Evolutionary conservation across 768 basidiomycete species (phyloP), one percentile per base, ranked within the genome.

Genomic region (Stropharia rugosoannulata): DNA sequence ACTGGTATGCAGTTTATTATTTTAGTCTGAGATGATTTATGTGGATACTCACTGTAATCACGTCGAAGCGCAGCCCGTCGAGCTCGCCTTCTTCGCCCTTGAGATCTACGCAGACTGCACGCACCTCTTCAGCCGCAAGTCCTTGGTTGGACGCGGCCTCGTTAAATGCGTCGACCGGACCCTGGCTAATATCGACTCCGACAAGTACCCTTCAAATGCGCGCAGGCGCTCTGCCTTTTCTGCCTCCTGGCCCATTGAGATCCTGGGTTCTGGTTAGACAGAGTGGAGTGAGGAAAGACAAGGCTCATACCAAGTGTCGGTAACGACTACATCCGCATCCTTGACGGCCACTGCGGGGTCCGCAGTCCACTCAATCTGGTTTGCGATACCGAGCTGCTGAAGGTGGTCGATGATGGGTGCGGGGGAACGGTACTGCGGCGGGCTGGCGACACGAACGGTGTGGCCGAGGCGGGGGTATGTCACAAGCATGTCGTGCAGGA

Each of bases 261-360:
- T n/a, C n/a, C n/a, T n/a, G n/a, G n/a, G n/a, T n/a, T n/a, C n/a
- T n/a, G n/a, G n/a, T n/a, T n/a, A n/a, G n/a, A n/a, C n/a, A n/a
- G n/a, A n/a, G n/a, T n/a, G n/a, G n/a, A n/a, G n/a, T n/a, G n/a
- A n/a, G n/a, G n/a, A n/a, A n/a, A n/a, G n/a, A n/a, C n/a, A n/a
- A n/a, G n/a, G n/a, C n/a, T n/a, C 79, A 55, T 57, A 93, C 94
- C 96, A 99, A 4, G 97, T 99, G 70, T 99, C 97, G 2, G 97
- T 99, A 10, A 97, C 83, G 44, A 98, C 90, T n/a, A 98, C 84
- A 65, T 98, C 93, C 6, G 97, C 97, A 43, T 85, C 87, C 3
- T 86, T 70, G 6, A 98, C 90, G 0, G 97, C 97, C 67, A 95
- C 92, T 49, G 78, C 80, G 1, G 96, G 95, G 62, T 93, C 88